Conservation (phyloP, 2,329 filamentous ascomycete genomes). For the Ophiostoma pallidulum region DNA sequence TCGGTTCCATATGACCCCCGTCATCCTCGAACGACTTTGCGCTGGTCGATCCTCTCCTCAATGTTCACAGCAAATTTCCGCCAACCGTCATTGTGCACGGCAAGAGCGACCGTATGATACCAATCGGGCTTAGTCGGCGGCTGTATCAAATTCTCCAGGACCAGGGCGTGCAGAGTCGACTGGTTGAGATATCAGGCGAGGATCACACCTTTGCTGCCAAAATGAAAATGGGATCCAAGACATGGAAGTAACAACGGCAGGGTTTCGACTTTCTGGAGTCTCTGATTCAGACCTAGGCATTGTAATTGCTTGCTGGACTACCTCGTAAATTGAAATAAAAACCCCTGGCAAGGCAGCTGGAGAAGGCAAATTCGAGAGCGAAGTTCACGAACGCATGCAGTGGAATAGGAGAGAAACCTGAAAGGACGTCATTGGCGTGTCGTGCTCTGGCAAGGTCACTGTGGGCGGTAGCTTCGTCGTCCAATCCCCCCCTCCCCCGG, state of each 20-base stretch:
- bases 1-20: not conserved
- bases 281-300: not conserved
- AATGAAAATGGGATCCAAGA: not conserved
- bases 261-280: conserved; percentile 1
- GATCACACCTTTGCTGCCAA: not conserved
- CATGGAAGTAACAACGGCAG: not conserved
- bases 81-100: not conserved
- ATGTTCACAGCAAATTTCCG: not conserved
- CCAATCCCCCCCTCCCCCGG: too few species aligned
- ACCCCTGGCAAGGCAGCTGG: too few species aligned
- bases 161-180: not conserved
- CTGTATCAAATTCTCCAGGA: not conserved
- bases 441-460: too few species aligned
- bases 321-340: not conserved
- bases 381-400: too few species aligned
- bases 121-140: not conserved
- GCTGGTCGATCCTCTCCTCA: not conserved
- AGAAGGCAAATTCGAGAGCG: too few species aligned
- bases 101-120: not conserved
- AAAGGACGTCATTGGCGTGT: too few species aligned
- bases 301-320: too few species aligned
- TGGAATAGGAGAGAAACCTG: too few species aligned
- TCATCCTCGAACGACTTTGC: not conserved
- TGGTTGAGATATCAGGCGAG: not conserved
- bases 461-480: too few species aligned